A percentile compares a stretch with the other conserved stretches of the same genome.
Evolutionary conservation across 2,329 filamentous ascomycete species (phyloP).

Genomic region (Tympanopsis confertula): DNA sequence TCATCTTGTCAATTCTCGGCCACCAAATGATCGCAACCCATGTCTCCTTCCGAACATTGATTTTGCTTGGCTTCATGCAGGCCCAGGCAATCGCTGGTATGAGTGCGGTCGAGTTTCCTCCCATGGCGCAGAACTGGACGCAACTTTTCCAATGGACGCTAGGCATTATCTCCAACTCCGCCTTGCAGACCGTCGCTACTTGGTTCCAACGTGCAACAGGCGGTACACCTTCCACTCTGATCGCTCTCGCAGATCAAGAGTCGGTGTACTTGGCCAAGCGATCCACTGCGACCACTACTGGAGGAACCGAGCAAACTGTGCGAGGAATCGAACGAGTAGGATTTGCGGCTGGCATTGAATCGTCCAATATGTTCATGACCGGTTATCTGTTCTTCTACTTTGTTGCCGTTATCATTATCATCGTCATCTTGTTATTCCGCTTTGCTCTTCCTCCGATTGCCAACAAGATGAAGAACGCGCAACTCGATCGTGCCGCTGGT

Average conservation of each 20-base stretch:
- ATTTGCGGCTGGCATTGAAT: conserved; percentile 56
- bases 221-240: conserved; percentile 52
- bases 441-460: conserved; percentile 56
- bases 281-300: conserved; percentile 10
- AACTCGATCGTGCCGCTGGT: conserved; percentile 60
- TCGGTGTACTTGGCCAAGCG: conserved; percentile 51
- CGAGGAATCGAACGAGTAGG: conserved; percentile 59
- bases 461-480: conserved; percentile 53
- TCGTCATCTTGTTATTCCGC: conserved; percentile 52
- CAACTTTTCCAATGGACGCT: conserved; percentile 73
- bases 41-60: conserved; percentile 62
- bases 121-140: conserved; percentile 63
- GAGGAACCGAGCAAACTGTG: conserved; percentile 20
- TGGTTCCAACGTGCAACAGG: conserved; percentile 69
- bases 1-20: conserved; percentile 60
- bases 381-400: conserved; percentile 63
- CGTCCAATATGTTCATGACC: conserved; percentile 64
- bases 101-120: conserved; percentile 54
- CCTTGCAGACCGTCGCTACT: conserved; percentile 57
- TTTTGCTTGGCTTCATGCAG: conserved; percentile 66
- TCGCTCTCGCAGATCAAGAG: conserved; percentile 45
- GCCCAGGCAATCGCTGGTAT: conserved; percentile 62
- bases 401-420: conserved; percentile 53
- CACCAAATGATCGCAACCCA: conserved; percentile 70
- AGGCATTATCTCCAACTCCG: conserved; percentile 60